phyloP scores from a whole-genome alignment of 2,329 filamentous ascomycete species.

The Aspergillus aculeatinus region DNA sequence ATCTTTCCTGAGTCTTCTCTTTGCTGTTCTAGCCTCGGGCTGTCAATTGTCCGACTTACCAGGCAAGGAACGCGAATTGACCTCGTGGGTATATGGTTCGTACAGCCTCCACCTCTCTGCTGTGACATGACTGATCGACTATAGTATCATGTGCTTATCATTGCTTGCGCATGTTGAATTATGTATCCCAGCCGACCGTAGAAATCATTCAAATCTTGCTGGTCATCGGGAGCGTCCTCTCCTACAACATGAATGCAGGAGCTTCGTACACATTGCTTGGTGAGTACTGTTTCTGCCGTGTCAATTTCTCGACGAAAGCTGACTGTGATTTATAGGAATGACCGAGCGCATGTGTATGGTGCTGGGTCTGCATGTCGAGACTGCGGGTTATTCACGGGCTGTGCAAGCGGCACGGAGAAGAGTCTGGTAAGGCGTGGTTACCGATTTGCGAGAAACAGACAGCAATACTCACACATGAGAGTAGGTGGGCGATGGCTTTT shows the following conservation, averaged over 20 bases:
- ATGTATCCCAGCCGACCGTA: constrained; percentile 60
- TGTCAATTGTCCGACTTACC: constrained; percentile 59
- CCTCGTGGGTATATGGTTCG: constrained; percentile 62
- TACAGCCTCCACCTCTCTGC: constrained; percentile 6
- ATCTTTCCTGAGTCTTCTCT: constrained; percentile 60
- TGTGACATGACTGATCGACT: constrained; percentile 21
- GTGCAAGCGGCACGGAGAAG: constrained; percentile 42
- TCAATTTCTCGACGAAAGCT: background rate
- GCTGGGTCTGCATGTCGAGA: constrained; percentile 57
- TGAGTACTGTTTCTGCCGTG: constrained; percentile 26
- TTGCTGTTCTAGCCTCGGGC: constrained; percentile 61
- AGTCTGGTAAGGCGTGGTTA: constrained; percentile 33
- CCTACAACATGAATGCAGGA: constrained; percentile 65
- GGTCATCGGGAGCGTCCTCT: constrained; percentile 62
- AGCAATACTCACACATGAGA: background rate
- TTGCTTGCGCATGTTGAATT: constrained; percentile 63
- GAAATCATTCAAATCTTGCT: constrained; percentile 62
- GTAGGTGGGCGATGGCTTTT: constrained; percentile 57
- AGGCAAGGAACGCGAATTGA: constrained; percentile 59
- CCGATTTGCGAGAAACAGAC: background rate
- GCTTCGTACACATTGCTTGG: constrained; percentile 62
- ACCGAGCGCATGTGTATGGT: constrained; percentile 54
- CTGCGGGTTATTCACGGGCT: constrained; percentile 48
- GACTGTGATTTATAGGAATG: constrained; percentile 24
- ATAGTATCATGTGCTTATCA: constrained; percentile 64